Base-by-base conservation (phyloP, 371 early-diverging fungal genomes). In the Mucor piriformis region DNA sequence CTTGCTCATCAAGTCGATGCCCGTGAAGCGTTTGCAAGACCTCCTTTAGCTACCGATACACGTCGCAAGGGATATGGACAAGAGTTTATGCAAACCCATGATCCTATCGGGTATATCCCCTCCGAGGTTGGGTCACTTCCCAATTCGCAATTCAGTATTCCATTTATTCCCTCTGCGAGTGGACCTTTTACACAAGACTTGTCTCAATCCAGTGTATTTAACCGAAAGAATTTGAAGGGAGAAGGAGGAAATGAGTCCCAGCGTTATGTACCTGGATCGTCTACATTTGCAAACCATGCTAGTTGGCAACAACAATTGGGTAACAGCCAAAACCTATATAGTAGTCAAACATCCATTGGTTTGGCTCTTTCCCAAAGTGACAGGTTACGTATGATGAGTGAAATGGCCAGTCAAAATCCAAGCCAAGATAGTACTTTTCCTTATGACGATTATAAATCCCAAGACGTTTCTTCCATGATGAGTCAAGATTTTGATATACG, bases 181-280 rank as follows among this genome's bases (percentile, higher is more conserved):
- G 85, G 83, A 1, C 88, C 88, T 2, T 88, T 88, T 62, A 87
- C 88, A 3, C 88, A 90, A 68, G 90, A 90, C 62, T 59, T 86
- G 38, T 85, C 83, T 0, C 67, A 85, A 69, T 73, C 75, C 13
- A 70, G 84, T 64, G 69, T 84, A 40, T 74, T 74, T 29, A 70
- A 73, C 37, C 67, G 85, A 42, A 78, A 79, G 59, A 73, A 56
- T 29, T 56, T 52, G 13, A 66, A 64, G 29, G 63, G 66, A 18
- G 60, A 34, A 21, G 59, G 54, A 0, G 65, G 44, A 10, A 56
- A 58, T 8, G 54, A 46, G 3, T 7, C 12, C 3, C 47, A 48
- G 24, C 76, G 76, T 13, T 74, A 79, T 52, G 57, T 77, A 6
- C 71, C 74, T 50, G 75, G 73, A 1, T 66, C 72, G 16, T 70